Evolutionary conservation across 768 basidiomycete genomes (phyloP).

Genomic region (Amanita fuliginea): DNA sequence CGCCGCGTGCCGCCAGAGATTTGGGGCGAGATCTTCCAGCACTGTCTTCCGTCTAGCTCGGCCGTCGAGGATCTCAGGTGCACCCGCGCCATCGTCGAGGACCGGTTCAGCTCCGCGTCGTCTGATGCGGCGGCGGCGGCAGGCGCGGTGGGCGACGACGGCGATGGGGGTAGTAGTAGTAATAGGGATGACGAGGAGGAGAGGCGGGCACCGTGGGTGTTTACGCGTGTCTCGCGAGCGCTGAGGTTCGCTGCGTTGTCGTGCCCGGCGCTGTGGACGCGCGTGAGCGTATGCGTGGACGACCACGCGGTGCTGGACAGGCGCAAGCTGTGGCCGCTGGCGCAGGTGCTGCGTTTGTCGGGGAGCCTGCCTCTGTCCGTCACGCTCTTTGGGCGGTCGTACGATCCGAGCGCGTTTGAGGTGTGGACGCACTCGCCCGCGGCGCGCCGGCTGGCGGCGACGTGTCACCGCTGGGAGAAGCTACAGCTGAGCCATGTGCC

Average conservation of each 20-base stretch:
- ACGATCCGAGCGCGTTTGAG: neutral
- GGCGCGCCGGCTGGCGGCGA: neutral
- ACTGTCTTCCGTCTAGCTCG: neutral
- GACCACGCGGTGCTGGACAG: slow-evolving; percentile 3
- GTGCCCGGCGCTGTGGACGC: slow-evolving; percentile 3
- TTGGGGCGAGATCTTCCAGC: slow-evolving; percentile 4
- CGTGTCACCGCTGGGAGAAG: slow-evolving; percentile 1
- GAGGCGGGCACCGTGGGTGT: slow-evolving; percentile 2
- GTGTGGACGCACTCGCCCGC: slow-evolving; percentile 3
- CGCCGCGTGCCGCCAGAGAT: slow-evolving; percentile 2
- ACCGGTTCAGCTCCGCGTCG: neutral
- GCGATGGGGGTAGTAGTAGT: too few species aligned
- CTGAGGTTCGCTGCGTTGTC: slow-evolving; percentile 2
- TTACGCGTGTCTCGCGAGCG: slow-evolving; percentile 1
- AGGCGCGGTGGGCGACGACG: neutral
- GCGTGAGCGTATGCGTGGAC: slow-evolving; percentile 4
- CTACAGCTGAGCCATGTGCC: slow-evolving; percentile 1
- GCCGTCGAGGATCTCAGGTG: neutral
- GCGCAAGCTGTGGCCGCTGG: slow-evolving; percentile 2
- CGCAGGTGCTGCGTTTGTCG: neutral
- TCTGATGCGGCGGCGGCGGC: neutral
- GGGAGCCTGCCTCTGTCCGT: neutral
- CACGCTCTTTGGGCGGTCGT: slow-evolving; percentile 3
- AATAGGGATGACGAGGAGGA: neutral
- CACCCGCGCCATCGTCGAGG: neutral